A percentile compares a stretch with the other conserved stretches of the same genome.
Evolutionary conservation across 1,284 basidiomycete genomes (phyloP).

Genomic region (Salmacisia buchloeana): DNA sequence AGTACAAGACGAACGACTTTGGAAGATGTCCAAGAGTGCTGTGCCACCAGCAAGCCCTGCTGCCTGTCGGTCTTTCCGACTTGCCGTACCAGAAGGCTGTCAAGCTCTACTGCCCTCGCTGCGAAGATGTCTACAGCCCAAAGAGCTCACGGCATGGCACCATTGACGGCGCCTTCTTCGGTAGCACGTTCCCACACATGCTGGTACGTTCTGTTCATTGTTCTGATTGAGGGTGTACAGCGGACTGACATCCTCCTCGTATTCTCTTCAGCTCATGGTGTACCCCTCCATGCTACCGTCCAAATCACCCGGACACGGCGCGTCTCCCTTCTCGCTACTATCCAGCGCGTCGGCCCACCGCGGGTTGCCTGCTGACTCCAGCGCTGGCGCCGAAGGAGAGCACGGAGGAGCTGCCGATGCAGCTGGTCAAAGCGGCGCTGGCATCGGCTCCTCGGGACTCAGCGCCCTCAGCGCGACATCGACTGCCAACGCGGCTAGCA

Average conservation of each 20-base stretch:
- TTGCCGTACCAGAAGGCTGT: constrained; percentile 48
- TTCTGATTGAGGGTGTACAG: constrained; percentile 48
- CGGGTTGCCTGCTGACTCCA: background rate
- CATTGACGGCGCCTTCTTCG: constrained; percentile 51
- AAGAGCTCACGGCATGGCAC: constrained; percentile 47
- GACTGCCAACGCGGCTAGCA: constrained; percentile 19
- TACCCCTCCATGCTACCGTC: constrained; percentile 65
- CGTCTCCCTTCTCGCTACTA: constrained; percentile 34
- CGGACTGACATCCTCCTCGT: background rate
- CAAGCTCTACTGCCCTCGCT: constrained; percentile 48
- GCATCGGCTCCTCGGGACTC: background rate
- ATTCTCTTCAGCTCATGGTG: constrained; percentile 59
- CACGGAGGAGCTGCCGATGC: background rate
- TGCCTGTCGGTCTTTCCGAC: constrained; percentile 47
- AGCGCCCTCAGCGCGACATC: constrained; percentile 11
- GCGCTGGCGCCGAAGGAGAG: constrained; percentile 33
- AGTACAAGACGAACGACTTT: constrained; percentile 49
- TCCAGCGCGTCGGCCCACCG: constrained; percentile 17
- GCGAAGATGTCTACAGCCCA: constrained; percentile 49
- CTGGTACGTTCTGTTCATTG: constrained; percentile 22
- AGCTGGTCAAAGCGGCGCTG: background rate
- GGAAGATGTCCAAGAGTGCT: constrained; percentile 47
- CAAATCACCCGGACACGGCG: constrained; percentile 31
- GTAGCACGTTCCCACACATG: constrained; percentile 49
- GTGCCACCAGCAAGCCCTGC: constrained; percentile 45